Conservation (phyloP, 208 protist species). For the Wallacemonas rigidus region DNA sequence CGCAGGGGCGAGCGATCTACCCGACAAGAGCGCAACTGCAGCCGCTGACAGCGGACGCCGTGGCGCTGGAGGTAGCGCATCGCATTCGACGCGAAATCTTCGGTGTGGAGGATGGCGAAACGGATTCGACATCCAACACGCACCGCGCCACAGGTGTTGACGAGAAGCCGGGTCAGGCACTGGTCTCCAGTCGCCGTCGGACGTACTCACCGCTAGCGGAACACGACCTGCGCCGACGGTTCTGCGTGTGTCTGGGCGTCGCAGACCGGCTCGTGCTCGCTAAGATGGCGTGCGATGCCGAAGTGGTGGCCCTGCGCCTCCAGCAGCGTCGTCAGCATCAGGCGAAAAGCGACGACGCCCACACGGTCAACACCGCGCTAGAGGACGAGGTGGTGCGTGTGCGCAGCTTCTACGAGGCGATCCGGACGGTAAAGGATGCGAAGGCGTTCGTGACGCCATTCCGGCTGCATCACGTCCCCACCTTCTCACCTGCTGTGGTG, state of each 20-base stretch:
- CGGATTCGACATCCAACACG: neutral
- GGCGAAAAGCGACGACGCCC: too few relatives aligned
- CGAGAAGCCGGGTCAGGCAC: too few relatives aligned
- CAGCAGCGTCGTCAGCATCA: neutral
- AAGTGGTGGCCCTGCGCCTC: slow-evolving; percentile 32
- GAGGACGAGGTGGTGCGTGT: slow-evolving; percentile 33
- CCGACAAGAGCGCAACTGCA: slow-evolving; percentile 17
- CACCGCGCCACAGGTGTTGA: neutral
- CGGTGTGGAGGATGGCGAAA: slow-evolving; percentile 8
- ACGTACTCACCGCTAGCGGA: neutral
- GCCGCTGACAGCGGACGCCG: slow-evolving; percentile 34
- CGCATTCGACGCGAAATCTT: slow-evolving; percentile 45
- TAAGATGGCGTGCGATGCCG: slow-evolving; percentile 83
- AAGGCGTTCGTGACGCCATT: slow-evolving; percentile 52
- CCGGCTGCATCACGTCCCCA: slow-evolving; percentile 54
- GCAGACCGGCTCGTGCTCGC: slow-evolving; percentile 63
- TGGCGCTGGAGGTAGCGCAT: slow-evolving; percentile 42
- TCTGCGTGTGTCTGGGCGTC: slow-evolving; percentile 69
- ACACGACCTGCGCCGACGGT: neutral
- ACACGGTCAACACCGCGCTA: neutral
- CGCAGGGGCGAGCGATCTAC: slow-evolving; percentile 25
- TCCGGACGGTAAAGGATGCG: slow-evolving; percentile 32
- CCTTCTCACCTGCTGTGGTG: slow-evolving; percentile 54
- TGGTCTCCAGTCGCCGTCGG: too few relatives aligned
- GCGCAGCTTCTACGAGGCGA: slow-evolving; percentile 49